Evolutionary conservation across 805 yeast genomes (phyloP).

Genomic region (Peterozyma xylosa): DNA sequence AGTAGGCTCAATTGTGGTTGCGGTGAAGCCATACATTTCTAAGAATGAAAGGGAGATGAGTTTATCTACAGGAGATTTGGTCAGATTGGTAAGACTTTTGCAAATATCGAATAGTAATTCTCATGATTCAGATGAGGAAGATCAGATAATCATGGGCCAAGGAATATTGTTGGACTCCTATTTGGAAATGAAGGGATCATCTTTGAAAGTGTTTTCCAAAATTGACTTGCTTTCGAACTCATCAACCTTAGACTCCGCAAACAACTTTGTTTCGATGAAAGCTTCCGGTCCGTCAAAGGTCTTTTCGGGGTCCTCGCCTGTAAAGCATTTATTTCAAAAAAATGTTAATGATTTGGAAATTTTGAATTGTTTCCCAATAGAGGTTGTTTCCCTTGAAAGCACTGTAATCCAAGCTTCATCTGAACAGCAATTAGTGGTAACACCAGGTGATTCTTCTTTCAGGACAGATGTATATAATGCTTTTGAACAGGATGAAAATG

Average conservation of each 20-base stretch:
- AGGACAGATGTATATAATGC: too few relatives aligned
- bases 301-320: background rate
- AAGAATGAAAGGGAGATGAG: background rate
- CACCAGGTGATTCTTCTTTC: too few relatives aligned
- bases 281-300: background rate
- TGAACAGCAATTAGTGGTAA: background rate
- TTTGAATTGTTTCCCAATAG: background rate
- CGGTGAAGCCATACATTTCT: background rate
- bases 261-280: too few relatives aligned
- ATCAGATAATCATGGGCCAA: background rate
- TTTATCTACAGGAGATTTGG: slow-evolving; percentile 1
- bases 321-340: background rate
- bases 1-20: slow-evolving; percentile 2
- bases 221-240: background rate
- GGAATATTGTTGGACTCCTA: background rate
- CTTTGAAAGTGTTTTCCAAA: background rate
- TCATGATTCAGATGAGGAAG: background rate
- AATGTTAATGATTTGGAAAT: background rate
- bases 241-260: background rate
- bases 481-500: too few relatives aligned
- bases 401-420: background rate
- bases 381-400: background rate
- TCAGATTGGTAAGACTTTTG: slow-evolving; percentile 1
- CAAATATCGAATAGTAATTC: background rate
- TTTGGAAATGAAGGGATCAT: background rate